These are phyloP conservation scores for Botrytis porri DNA, from an alignment of 2,329 filamentous ascomycete species.

Conservation along the genomic window DNA sequence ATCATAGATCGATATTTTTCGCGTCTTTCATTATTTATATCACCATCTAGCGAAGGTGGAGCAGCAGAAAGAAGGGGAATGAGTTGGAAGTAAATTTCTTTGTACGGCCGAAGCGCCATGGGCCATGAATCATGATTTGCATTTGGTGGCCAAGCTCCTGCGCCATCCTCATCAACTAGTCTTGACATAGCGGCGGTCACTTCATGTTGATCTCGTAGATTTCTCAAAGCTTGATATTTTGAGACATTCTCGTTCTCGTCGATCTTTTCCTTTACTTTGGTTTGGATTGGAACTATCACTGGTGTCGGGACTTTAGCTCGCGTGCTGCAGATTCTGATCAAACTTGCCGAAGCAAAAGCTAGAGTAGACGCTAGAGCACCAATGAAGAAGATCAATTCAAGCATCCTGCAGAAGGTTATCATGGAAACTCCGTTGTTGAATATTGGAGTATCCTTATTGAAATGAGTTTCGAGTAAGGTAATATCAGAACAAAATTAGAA, in stretches of 20 bases:
- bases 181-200: not conserved
- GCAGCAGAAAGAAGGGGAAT: slow-evolving; percentile 10
- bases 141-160: slow-evolving; percentile 18
- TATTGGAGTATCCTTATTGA: not conserved
- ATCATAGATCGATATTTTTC: slow-evolving; percentile 5
- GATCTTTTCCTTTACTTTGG: not conserved
- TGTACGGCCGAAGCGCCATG: not conserved
- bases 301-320: not conserved
- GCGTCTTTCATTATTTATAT: slow-evolving; percentile 10
- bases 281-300: not conserved
- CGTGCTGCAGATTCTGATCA: not conserved
- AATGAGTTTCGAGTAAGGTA: not conserved
- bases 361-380: slow-evolving; percentile 3
- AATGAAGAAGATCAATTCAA: slow-evolving; percentile 1
- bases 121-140: slow-evolving; percentile 13
- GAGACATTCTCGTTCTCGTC: slow-evolving; percentile 6
- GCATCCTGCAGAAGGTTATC: not conserved
- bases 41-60: not conserved
- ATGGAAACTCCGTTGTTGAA: slow-evolving; percentile 4
- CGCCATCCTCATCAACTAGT: slow-evolving; percentile 12
- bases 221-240: slow-evolving; percentile 8
- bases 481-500: not conserved
- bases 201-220: slow-evolving; percentile 11
- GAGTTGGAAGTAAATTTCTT: slow-evolving; percentile 10
- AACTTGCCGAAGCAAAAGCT: not conserved